Evolutionary conservation across 2,329 filamentous ascomycete genomes (phyloP), one percentile per base, ranked within the genome.

Genomic region (Aspergillus sp.): DNA sequence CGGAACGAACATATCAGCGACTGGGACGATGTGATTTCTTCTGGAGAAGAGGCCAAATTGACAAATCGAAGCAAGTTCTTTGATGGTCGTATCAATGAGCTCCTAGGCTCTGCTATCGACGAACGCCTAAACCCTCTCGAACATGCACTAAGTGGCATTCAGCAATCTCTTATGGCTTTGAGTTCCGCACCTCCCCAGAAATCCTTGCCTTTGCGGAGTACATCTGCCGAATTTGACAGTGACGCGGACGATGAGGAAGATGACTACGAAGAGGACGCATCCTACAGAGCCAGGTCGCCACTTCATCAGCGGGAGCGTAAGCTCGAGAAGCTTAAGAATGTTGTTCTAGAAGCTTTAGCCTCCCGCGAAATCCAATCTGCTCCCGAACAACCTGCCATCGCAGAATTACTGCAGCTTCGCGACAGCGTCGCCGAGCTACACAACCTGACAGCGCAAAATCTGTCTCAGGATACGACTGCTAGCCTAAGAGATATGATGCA

Each of bases 241-340:
- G 95, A 98, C 76, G 93, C 95, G 11, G 93, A 98, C 71, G 93
- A 96, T 61, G 92, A 96, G 70, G 93, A 96, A 64, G 92, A 96
- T 21, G 90, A 84, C 40, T 76, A 80, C 43, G 78, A 77, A 39
- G 67, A 88, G 56, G 73, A 70, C 66, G 63, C 77, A 58, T 77
- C 81, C 61, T 82, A 86, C 70, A 87, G 90, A 52, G 89, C 90
- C 6, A 82, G 87, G 65, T 97, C 93, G 65, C 91, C 92, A 17
- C 84, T 85, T 57, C 69, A 70, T 33, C 71, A 70, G 60, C 84
- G 88, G 60, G 91, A 96, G 69, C 87, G 88, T 66, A 91, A 86
- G 66, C 75, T 93, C 66, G 92, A 97, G 57, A 91, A 93, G 72
- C 91, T 99, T 63, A 81, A 88, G 54, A 79, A 80, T 23, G 85